Evolutionary conservation across 805 yeast genomes (phyloP).

Genomic region (Dipodascus geniculatus): DNA sequence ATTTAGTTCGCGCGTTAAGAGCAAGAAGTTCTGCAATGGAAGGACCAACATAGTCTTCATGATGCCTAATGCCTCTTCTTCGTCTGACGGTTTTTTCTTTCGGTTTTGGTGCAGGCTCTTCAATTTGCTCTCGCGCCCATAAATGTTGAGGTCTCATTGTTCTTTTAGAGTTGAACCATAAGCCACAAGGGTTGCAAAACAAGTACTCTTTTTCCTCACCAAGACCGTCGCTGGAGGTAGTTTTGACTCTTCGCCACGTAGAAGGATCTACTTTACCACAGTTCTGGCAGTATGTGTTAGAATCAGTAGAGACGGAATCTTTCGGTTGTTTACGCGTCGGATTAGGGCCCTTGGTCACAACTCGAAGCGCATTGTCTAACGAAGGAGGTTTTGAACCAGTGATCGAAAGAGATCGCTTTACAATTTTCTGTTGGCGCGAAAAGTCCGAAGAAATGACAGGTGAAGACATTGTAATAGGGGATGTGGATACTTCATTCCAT

Average conservation of each 20-base stretch:
- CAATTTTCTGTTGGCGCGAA: background rate
- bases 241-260: slow-evolving; percentile 19
- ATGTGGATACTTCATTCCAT: background rate
- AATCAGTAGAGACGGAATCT: slow-evolving; percentile 16
- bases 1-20: background rate
- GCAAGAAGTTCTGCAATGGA: background rate
- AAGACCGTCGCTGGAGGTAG: background rate
- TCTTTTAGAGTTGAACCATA: slow-evolving; percentile 14
- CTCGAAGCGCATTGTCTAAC: background rate
- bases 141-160: slow-evolving; percentile 15
- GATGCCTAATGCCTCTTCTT: background rate
- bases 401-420: background rate
- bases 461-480: background rate
- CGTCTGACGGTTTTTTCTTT: background rate
- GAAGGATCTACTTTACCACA: slow-evolving; percentile 22
- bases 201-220: slow-evolving; percentile 3
- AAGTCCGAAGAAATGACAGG: background rate
- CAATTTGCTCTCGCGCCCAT: slow-evolving; percentile 10
- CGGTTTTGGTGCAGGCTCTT: background rate
- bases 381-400: background rate
- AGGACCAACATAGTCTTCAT: slow-evolving; percentile 1
- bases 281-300: slow-evolving; percentile 21
- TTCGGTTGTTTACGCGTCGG: slow-evolving; percentile 2
- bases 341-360: background rate
- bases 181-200: slow-evolving; percentile 22